Evolutionary conservation across 768 basidiomycete genomes (phyloP), one percentile per base, ranked within the genome.

Genomic region (Tulasnella sp.): DNA sequence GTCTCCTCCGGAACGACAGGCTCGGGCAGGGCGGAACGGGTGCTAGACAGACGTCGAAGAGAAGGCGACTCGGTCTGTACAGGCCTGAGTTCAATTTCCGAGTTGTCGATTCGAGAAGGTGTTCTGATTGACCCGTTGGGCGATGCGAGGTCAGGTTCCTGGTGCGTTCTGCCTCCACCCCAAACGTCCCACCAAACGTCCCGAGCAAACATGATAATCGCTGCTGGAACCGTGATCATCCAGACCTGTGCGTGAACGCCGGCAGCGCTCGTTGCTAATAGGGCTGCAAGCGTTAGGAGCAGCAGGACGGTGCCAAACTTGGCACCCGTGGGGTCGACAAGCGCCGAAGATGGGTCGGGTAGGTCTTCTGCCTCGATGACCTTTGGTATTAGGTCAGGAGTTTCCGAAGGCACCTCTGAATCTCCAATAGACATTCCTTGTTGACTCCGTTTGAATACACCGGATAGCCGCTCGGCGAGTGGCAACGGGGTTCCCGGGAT

Each of bases 181-280:
- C 67, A 67, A 16, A 65, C 62, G 75, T 82, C 81, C 44, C 77
- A 75, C 64, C 75, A 67, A 9, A 80, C 40, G 74, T 84, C 83
- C 40, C 83, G 74, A 0, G 74, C 8, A 1, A 84, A 64, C 72
- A 82, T 81, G 52, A 83, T 42, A 0, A 78, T 29, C 1, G 81
- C 83, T 6, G 82, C 83, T 2, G 83, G 81, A 6, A 80, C 79
- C 2, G 83, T 83, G 1, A 84, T 81, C 76, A 75, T 75, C 76
- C 77, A 80, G 0, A 80, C 79, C 47, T 77, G 71, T 29, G 78
- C 76, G 9, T 71, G 36, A 5, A 74, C 42, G n/a, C 72, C 65
- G 72, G 39, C 72, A 64, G 52, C 82, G 67, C 78, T 81, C 16
- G 82, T 79, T 4, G 78, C 81, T 11, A 84, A 78, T 7, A 84